Evolutionary conservation across 768 basidiomycete species (phyloP).

Genomic region (Rhizopogon sp.): DNA sequence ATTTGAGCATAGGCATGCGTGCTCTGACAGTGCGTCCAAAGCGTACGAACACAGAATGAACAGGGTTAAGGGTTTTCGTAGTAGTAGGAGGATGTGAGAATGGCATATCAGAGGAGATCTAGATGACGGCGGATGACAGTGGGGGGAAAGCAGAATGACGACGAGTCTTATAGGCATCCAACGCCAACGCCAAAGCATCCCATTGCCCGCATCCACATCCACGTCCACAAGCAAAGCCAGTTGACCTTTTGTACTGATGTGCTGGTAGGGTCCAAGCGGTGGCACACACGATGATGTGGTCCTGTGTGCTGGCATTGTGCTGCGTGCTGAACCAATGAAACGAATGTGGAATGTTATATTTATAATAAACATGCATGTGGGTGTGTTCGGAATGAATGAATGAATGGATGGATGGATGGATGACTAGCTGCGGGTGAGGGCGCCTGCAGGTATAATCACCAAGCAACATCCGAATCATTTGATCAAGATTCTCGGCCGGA

Average conservation of each 20-base stretch:
- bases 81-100: not conserved
- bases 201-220: not conserved
- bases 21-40: not conserved
- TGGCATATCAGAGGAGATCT: not conserved
- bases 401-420: not conserved
- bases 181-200: not conserved
- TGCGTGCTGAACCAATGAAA: not conserved
- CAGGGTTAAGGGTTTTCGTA: not conserved
- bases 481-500: not conserved
- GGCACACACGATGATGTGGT: not conserved
- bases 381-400: not conserved
- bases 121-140: not conserved
- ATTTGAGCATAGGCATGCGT: not conserved
- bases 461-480: not conserved
- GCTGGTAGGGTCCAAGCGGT: not conserved
- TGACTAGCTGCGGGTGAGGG: not conserved
- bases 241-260: not conserved
- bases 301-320: not conserved
- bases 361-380: not conserved
- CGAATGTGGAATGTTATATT: not conserved
- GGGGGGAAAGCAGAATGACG: not conserved
- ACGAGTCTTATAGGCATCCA: not conserved
- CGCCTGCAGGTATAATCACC: not conserved
- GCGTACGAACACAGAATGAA: not conserved
- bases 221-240: not conserved